Conservation (phyloP, 805 yeast species). For the Zygoascus bituminiphila region DNA sequence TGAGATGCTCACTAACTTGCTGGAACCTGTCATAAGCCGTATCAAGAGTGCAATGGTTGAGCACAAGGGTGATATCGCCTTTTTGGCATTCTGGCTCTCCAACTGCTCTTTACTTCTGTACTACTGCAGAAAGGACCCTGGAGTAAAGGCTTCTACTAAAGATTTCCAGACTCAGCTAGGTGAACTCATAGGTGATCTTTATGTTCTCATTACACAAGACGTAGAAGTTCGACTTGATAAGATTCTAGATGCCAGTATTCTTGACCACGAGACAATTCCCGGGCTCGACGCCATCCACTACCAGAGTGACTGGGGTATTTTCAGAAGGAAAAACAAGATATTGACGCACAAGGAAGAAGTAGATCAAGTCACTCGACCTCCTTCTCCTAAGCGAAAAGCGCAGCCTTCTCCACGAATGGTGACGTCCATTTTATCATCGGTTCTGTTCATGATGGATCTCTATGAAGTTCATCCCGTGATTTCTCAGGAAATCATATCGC, state of each 20-base stretch:
- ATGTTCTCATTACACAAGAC: slow-evolving; percentile 28
- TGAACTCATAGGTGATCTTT: slow-evolving; percentile 28
- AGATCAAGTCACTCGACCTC: slow-evolving; percentile 72
- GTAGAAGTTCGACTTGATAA: slow-evolving; percentile 30
- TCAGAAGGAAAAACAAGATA: slow-evolving; percentile 41
- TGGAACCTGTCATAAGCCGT: slow-evolving; percentile 28
- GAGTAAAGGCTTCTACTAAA: slow-evolving; percentile 28
- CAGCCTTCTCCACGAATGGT: slow-evolving; percentile 83
- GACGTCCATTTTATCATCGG: slow-evolving; percentile 80
- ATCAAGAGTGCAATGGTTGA: slow-evolving; percentile 27
- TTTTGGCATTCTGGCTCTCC: slow-evolving; percentile 77
- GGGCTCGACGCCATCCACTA: slow-evolving; percentile 70
- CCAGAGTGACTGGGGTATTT: slow-evolving; percentile 63
- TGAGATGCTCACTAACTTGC: slow-evolving; percentile 25
- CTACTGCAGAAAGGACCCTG: slow-evolving; percentile 60
- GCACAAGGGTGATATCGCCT: slow-evolving; percentile 33
- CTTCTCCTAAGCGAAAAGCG: slow-evolving; percentile 68
- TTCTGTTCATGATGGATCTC: slow-evolving; percentile 73
- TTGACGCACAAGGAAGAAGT: slow-evolving; percentile 64
- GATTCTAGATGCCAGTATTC: slow-evolving; percentile 27
- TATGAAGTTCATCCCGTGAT: slow-evolving; percentile 73
- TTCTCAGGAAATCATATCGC: slow-evolving; percentile 69
- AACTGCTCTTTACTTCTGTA: slow-evolving; percentile 68
- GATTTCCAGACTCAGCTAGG: slow-evolving; percentile 24
- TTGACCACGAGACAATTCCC: slow-evolving; percentile 75